These are phyloP conservation scores for Exophiala phaeomuriformis DNA, from an alignment of 2,329 filamentous ascomycete species.

Conservation along the genomic window DNA sequence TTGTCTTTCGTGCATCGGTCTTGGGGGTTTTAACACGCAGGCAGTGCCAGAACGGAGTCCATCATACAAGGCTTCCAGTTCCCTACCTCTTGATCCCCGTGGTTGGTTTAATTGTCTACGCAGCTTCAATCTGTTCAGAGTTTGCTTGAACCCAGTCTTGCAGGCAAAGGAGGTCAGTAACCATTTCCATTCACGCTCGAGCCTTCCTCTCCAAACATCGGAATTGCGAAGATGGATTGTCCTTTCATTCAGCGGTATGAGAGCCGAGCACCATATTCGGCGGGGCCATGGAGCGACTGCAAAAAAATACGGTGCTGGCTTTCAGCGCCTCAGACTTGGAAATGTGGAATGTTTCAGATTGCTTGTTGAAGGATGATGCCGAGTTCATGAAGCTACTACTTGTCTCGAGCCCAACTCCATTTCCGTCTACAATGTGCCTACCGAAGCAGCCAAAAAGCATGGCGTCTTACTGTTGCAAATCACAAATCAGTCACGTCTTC, in stretches of 20 bases:
- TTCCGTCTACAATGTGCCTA: no score
- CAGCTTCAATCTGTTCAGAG: not conserved
- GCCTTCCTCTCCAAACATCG: no score
- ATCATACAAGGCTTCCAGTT: no score
- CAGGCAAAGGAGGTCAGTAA: slow-evolving; percentile 7
- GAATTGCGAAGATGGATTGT: not conserved
- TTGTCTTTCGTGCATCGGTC: slow-evolving; percentile 12
- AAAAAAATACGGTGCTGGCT: not conserved
- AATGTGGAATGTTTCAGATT: no score
- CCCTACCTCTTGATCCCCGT: no score
- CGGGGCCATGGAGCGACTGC: not conserved
- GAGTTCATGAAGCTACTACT: no score
- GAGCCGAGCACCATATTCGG: not conserved
- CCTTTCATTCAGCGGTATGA: not conserved
- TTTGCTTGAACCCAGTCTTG: not conserved
- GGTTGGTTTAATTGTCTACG: not conserved
- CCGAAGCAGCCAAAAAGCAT: no score
- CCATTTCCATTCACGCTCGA: not conserved
- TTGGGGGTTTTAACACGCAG: not conserved
- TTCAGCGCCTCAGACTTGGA: not conserved
- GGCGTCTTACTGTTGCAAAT: no score
- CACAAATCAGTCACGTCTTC: not conserved
- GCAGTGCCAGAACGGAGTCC: no score
- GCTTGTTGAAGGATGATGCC: no score
- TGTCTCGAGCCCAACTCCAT: no score